Evolutionary conservation across 148 eudicot species (phyloP).

Genomic region (Diospyros kaki): DNA sequence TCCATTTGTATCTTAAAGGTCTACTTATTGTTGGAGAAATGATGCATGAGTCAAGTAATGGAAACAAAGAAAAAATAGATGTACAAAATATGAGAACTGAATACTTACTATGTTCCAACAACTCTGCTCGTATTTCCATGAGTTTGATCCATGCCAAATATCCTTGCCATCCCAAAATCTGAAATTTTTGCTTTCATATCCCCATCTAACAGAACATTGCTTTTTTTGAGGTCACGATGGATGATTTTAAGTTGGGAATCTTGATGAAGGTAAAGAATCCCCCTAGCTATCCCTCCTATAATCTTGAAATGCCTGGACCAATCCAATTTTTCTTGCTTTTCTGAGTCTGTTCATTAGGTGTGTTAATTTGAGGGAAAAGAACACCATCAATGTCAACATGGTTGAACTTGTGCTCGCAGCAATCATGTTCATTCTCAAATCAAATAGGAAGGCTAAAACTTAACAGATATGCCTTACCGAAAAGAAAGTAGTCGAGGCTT

Average conservation of each 20-base stretch:
- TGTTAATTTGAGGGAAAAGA: too few relatives aligned
- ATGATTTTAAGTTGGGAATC: slow-evolving; percentile 29
- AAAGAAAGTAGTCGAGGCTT: slow-evolving; percentile 35
- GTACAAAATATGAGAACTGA: neutral
- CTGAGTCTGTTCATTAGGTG: too few relatives aligned
- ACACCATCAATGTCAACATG: too few relatives aligned
- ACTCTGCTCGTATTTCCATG: slow-evolving; percentile 30
- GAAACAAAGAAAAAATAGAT: neutral
- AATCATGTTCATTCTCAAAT: neutral
- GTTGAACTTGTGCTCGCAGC: too few relatives aligned
- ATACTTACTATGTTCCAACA: slow-evolving; percentile 47
- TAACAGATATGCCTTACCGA: slow-evolving; percentile 19
- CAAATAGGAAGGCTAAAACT: too few relatives aligned
- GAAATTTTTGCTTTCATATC: slow-evolving; percentile 36
- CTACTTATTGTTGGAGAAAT: too few relatives aligned
- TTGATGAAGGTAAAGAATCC: slow-evolving; percentile 29
- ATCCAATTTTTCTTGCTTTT: slow-evolving; percentile 16
- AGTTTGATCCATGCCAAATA: slow-evolving; percentile 33
- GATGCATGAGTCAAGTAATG: too few relatives aligned
- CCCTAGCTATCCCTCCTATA: slow-evolving; percentile 27
- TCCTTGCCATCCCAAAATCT: slow-evolving; percentile 37
- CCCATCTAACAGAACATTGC: slow-evolving; percentile 33
- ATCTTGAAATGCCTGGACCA: slow-evolving; percentile 35
- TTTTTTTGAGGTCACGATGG: slow-evolving; percentile 34
- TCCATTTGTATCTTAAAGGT: too few relatives aligned